phyloP scores from a whole-genome alignment of 1,284 basidiomycete species.

The Prillingera fragicola region DNA sequence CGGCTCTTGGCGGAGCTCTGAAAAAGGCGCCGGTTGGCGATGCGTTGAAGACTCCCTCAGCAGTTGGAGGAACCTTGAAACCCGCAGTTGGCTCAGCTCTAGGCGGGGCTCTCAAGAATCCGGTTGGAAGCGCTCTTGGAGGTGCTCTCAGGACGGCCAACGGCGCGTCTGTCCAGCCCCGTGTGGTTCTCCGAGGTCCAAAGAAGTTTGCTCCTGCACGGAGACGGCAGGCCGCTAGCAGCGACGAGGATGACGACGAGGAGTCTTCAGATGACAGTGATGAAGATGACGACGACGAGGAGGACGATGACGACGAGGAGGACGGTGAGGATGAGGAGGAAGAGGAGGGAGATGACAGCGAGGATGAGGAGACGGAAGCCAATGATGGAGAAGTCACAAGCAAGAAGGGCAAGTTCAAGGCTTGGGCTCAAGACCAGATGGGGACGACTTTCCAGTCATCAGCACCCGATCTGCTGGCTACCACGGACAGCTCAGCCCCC shows the following conservation, averaged over 20 bases:
- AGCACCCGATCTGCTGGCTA: conserved; percentile 20
- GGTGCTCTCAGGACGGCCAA: conserved; percentile 24
- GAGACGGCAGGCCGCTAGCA: conserved; percentile 8
- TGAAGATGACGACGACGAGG: conserved; percentile 20
- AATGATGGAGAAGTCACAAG: conserved; percentile 12
- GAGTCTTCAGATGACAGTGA: conserved; percentile 15
- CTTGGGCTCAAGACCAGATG: conserved; percentile 72
- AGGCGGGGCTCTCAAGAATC: conserved; percentile 5
- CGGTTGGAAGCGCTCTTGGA: conserved; percentile 10
- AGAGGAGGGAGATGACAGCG: conserved; percentile 21
- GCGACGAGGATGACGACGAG: conserved; percentile 7
- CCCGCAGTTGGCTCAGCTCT: conserved; percentile 3
- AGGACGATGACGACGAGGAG: conserved; percentile 17
- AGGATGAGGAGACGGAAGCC: conserved; percentile 21
- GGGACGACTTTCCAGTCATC: conserved; percentile 12
- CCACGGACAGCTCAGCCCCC: conserved; percentile 12
- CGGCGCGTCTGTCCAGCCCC: conserved; percentile 26
- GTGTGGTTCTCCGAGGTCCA: conserved; percentile 25
- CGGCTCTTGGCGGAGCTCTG: neutral
- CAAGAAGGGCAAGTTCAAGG: conserved; percentile 57
- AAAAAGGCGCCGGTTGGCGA: neutral
- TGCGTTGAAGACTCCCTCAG: neutral
- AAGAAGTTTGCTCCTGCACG: conserved; percentile 21
- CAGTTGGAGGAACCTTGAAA: conserved; percentile 1
- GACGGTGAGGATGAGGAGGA: conserved; percentile 21